Evolutionary conservation across 495 filamentous ascomycete species (phyloP), one percentile per base, ranked within the genome.

Genomic region (Xylaria sp.): DNA sequence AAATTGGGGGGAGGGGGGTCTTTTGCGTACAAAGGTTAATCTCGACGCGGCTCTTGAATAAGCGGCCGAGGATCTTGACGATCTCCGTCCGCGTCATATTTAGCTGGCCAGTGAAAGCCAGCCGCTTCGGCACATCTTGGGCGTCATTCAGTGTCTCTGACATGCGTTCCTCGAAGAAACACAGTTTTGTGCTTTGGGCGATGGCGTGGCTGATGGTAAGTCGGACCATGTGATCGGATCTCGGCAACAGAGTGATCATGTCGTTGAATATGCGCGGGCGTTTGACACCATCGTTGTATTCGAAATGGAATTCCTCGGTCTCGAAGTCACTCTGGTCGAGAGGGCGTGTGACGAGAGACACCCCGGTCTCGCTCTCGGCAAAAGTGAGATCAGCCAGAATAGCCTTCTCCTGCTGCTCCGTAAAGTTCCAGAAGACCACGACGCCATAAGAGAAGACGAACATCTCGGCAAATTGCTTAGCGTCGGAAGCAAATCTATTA

Each of bases 361-460:
- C 77, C 9, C 89, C 87, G 4, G 76, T 73, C 67, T 88, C 81
- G 52, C 83, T 86, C 72, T 92, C 90, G 4, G 93, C 92, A 82
- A 99, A 99, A 11, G 94, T 97, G 59, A 99, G 82, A 79, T 99
- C 96, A 21, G 96, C 97, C 35, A 99, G 87, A 53, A 98, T 91
- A 77, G 98, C 95, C 79, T 97, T 98, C 78, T 99, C 96, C 80
- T 98, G 96, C 59, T 88, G 87, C 77, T 97, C 94, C 19, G 94
- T 94, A 76, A 98, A 96, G 78, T 98, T 98, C 96, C 96, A 99
- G 78, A 98, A 98, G 19, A 99, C 96, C 0, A 94, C 95, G 1
- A 99, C 97, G 12, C 96, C 96, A 79, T 99, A 99, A 29, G 91
- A 95, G 81, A 97, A 98, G 67, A 98, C 92, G 78, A 97, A 98